Percentiles rank a stretch among this genome's conserved stretches.
Evolutionary conservation across 352 stramenopile genomes (phyloP).

Genomic region (Pythium myriotylum): DNA sequence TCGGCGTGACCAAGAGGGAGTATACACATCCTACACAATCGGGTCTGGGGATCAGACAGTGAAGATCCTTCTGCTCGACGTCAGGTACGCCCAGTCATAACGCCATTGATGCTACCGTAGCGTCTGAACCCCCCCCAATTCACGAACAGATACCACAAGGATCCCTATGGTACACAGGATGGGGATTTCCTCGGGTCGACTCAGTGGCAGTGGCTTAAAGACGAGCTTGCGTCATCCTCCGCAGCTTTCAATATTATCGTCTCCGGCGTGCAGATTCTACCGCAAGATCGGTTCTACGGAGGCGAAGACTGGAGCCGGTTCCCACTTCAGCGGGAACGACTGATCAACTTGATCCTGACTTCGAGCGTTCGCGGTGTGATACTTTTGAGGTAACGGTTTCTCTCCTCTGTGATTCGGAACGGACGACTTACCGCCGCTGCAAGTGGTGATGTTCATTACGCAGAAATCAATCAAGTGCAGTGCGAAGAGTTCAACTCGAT

Average conservation of each 20-base stretch:
- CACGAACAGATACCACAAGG: conserved; percentile 34
- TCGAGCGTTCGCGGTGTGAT: conserved; percentile 48
- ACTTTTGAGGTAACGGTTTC: conserved; percentile 42
- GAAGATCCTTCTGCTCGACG: conserved; percentile 54
- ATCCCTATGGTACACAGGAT: conserved; percentile 30
- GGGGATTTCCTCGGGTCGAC: conserved; percentile 47
- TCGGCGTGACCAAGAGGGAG: conserved; percentile 34
- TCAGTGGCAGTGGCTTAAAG: conserved; percentile 53
- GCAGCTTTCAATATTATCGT: conserved; percentile 80
- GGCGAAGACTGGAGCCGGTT: conserved; percentile 72
- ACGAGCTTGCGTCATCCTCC: conserved; percentile 38
- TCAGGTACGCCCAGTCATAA: conserved; percentile 22
- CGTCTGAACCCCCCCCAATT: no score
- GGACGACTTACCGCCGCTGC: no score
- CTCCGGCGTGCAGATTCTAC: conserved; percentile 63
- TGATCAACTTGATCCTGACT: conserved; percentile 62
- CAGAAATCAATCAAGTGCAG: conserved; percentile 71
- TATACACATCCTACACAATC: conserved; percentile 40
- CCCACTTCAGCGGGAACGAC: conserved; percentile 41
- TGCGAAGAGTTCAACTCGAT: conserved; percentile 39
- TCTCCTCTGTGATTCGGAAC: not conserved
- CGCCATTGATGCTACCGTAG: no score
- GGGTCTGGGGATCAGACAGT: conserved; percentile 25
- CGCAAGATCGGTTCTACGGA: conserved; percentile 42
- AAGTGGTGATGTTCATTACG: conserved; percentile 77